Base-by-base conservation (phyloP, 352 stramenopile genomes). In the Phytophthora fragariae region DNA sequence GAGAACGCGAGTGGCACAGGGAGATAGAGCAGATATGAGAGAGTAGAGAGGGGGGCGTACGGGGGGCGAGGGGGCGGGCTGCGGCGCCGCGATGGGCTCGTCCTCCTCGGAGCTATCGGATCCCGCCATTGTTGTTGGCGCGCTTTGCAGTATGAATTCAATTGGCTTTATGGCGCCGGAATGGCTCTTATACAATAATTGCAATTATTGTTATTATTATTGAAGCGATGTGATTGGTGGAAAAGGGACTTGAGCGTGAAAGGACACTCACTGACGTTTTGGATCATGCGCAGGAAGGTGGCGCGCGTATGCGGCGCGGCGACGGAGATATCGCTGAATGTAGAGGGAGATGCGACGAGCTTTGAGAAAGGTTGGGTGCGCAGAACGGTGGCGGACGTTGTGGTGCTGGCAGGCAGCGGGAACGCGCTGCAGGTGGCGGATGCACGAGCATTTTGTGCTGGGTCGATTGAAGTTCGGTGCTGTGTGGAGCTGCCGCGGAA, bases 21-120 rank as follows among this genome's bases (percentile, higher is more conserved):
- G 53, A 14, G 19, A 69, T 9, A 54, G 56, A 11, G 14, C 6
- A 60, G n/a, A 57, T 24, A 1, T 1, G 52, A 52, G 0, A 39
- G 41, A 57, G 54, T 15, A 14, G 17, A 8, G 33, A 37, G 15
- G 14, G 2, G 5, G n/a, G 24, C 49, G 17, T 76, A 81, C 74
- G 27, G 60, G 61, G 6, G 75, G 24, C 17, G 49, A 49, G 0
- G 60, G 64, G 31, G 41, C 46, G 11, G 50, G 29, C 56, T 49
- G 49, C 31, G 76, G 63, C 49, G 75, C 50, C 49, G 68, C 72
- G 39, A 96, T 94, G 58, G 85, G 89, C 84, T 96, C 89, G 78
- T 95, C 88, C 72, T 96, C 89, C 61, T 96, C 89, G 19, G 89
- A 95, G 75, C 89, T 96, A 73, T 96, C 89, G 50, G 62, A 81